Conservation (phyloP, 169 alveolate species). For the Plasmodium yoelii region DNA sequence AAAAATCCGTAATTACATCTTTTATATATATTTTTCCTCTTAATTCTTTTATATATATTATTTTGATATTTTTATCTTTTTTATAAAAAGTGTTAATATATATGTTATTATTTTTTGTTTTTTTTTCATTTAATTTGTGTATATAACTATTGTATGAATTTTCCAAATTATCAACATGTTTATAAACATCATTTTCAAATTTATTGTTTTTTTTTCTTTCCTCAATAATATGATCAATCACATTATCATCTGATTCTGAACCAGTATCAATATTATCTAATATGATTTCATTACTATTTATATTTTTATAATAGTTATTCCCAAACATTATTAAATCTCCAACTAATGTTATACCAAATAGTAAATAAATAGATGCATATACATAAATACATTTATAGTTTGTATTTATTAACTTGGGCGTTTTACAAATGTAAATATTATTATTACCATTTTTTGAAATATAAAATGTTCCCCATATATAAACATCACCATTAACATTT, state of each 20-base stretch:
- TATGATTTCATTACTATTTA: not conserved
- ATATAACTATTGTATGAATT: not conserved
- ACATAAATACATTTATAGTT: slow-evolving; percentile 41
- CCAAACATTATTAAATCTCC: slow-evolving; percentile 62
- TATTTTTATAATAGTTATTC: not conserved
- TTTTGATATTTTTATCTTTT: not conserved
- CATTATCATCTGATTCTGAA: slow-evolving; percentile 15
- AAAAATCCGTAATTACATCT: slow-evolving; percentile 21
- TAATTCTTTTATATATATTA: slow-evolving; percentile 29
- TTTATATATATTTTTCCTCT: slow-evolving; percentile 37
- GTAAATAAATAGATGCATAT: slow-evolving; percentile 46
- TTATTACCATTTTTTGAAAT: slow-evolving; percentile 8
- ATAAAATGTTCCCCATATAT: slow-evolving; percentile 81
- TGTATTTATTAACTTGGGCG: slow-evolving; percentile 40
- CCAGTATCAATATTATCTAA: not conserved
- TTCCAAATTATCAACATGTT: no score
- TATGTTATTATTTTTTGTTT: not conserved
- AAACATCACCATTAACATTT: slow-evolving; percentile 84
- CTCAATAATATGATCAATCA: not conserved
- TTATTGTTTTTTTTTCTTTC: not conserved
- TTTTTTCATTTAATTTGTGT: not conserved
- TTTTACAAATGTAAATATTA: slow-evolving; percentile 17
- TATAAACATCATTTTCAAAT: not conserved
- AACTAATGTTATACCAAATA: slow-evolving; percentile 31
- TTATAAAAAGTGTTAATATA: not conserved